Percentiles rank a stretch among this genome's conserved stretches.
Conservation (phyloP, 176 grass and related monocot genomes). For the Oryza coarctata region DNA sequence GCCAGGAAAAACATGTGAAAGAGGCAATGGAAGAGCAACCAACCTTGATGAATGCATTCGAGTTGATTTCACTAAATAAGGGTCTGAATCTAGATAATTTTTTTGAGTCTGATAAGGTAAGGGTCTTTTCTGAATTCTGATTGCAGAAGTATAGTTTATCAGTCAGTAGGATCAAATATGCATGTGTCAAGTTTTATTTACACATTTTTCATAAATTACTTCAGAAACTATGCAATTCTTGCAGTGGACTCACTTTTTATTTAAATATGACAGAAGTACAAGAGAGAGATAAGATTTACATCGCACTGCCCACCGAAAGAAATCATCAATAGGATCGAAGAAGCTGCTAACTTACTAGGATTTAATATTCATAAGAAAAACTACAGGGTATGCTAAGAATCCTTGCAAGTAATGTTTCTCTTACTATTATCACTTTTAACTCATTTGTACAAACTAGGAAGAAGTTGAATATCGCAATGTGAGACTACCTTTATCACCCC, state of each 20-base stretch:
- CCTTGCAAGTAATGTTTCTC: conserved; percentile 6
- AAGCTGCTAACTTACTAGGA: conserved; percentile 94
- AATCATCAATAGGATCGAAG: conserved; percentile 87
- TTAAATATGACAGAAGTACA: conserved; percentile 58
- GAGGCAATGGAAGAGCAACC: conserved; percentile 89
- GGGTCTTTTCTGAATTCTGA: background rate
- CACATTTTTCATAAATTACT: background rate
- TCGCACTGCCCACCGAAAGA: conserved; percentile 82
- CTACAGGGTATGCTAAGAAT: conserved; percentile 66
- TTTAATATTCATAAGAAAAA: conserved; percentile 96
- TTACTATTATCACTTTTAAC: background rate
- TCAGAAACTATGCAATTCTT: background rate
- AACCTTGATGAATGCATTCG: conserved; percentile 95
- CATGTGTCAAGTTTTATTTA: background rate
- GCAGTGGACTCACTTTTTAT: background rate
- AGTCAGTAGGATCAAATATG: background rate
- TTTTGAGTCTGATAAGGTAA: conserved; percentile 82
- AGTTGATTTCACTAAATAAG: conserved; percentile 91
- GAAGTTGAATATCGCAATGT: background rate
- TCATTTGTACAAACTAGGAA: background rate
- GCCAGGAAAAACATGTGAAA: conserved; percentile 77
- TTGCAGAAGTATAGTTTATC: background rate
- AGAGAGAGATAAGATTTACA: conserved; percentile 95
- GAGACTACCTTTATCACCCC: background rate
- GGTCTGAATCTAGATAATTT: conserved; percentile 92